Percentiles rank a stretch among this genome's conserved stretches.
Conservation (phyloP, 2,329 filamentous ascomycete genomes). For the Colletotrichum sp. region DNA sequence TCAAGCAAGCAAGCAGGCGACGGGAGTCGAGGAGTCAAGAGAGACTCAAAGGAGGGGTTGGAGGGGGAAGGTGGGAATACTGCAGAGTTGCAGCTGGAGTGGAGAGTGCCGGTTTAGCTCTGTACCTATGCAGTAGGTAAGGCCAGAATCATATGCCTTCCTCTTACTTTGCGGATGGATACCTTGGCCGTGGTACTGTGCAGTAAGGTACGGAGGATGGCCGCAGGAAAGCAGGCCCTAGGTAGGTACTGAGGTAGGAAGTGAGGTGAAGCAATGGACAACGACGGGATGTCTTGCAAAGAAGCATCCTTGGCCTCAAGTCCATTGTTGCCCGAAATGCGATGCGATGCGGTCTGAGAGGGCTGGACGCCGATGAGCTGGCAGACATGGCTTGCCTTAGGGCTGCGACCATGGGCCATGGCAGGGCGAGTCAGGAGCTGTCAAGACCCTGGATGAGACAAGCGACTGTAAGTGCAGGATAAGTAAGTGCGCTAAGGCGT, state of each 20-base stretch:
- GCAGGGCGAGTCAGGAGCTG: slow-evolving; percentile 8
- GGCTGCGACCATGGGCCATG: slow-evolving; percentile 5
- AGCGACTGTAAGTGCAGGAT: background rate
- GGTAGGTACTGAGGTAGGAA: background rate
- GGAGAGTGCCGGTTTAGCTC: background rate
- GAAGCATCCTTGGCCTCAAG: background rate
- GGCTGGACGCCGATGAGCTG: background rate
- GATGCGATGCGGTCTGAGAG: background rate
- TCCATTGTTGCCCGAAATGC: background rate
- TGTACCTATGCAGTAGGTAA: background rate
- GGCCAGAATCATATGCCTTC: background rate
- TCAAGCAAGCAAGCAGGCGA: background rate
- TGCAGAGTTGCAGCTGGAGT: background rate
- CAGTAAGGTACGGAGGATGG: background rate
- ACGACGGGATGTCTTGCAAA: background rate
- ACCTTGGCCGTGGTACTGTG: background rate
- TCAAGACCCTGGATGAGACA: background rate
- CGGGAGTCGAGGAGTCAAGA: background rate
- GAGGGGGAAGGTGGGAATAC: background rate
- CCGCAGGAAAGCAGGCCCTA: background rate
- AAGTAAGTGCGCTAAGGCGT: background rate
- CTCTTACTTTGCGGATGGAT: background rate
- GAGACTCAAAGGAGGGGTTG: background rate
- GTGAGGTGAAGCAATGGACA: background rate
- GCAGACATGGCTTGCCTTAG: slow-evolving; percentile 21